These are phyloP conservation scores for Candida pseudoglaebosa DNA, from an alignment of 805 yeast species.

Conservation along the genomic window DNA sequence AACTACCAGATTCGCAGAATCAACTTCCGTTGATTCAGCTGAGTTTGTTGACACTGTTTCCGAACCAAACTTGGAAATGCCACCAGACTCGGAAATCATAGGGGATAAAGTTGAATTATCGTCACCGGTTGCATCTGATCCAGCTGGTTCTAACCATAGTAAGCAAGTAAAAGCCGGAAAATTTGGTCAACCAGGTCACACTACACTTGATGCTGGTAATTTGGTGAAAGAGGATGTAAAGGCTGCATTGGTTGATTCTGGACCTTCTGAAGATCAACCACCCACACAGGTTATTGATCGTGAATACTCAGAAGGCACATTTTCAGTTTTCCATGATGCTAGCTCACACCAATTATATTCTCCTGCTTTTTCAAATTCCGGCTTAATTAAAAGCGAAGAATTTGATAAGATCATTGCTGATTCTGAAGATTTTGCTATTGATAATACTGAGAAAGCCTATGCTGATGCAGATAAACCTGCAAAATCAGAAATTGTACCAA, in stretches of 20 bases:
- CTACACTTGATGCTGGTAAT: conserved; percentile 2
- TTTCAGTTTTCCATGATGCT: conserved; percentile 1
- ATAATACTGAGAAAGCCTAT: background rate
- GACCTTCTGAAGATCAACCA: background rate
- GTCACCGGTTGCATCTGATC: too few species aligned
- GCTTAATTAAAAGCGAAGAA: background rate
- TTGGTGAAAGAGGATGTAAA: background rate
- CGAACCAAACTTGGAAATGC: background rate
- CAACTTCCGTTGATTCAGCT: background rate
- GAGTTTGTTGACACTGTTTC: background rate
- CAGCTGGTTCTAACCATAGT: too few species aligned
- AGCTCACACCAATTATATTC: background rate
- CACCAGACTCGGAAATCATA: too few species aligned
- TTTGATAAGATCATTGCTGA: background rate
- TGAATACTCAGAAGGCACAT: background rate
- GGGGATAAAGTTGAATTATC: too few species aligned
- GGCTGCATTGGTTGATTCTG: background rate
- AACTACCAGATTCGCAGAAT: background rate
- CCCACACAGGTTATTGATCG: background rate
- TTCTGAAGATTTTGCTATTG: background rate
- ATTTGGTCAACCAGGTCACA: background rate
- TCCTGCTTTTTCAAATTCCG: background rate
- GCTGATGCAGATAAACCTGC: background rate
- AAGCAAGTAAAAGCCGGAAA: background rate
- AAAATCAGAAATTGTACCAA: background rate